phyloP scores from a whole-genome alignment of 257 asterid genomes.

The Verbena officinalis region DNA sequence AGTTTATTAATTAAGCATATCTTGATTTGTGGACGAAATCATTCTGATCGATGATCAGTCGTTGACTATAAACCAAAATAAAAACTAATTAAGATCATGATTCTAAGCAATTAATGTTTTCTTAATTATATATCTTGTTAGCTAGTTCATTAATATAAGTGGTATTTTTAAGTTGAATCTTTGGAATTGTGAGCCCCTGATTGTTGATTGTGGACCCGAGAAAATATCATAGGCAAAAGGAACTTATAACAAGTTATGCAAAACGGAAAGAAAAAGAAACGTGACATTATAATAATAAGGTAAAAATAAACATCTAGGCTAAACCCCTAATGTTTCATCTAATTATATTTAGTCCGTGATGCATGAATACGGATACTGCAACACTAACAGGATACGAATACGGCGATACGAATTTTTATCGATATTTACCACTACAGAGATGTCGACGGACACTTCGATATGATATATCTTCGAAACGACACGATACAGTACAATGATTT shows the following conservation, averaged over 20 bases:
- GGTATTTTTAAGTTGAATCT: background rate
- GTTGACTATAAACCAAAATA: background rate
- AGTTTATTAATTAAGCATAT: conserved; percentile 1
- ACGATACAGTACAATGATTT: too few species aligned
- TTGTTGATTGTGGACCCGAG: background rate
- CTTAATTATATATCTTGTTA: background rate
- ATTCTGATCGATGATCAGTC: background rate
- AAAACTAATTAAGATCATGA: background rate
- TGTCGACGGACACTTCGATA: too few species aligned
- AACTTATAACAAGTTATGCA: background rate
- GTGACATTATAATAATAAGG: background rate
- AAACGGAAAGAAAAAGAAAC: background rate
- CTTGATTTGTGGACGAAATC: background rate
- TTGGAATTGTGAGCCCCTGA: background rate
- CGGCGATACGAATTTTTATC: too few species aligned
- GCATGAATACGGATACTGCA: too few species aligned
- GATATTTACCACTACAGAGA: too few species aligned
- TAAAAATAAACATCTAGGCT: too few species aligned
- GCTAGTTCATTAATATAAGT: background rate
- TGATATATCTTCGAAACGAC: too few species aligned
- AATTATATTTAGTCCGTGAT: too few species aligned
- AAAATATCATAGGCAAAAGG: background rate
- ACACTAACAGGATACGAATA: too few species aligned
- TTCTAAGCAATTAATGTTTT: background rate
- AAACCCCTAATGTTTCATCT: too few species aligned